These are phyloP conservation scores for Escallonia rubra DNA, from an alignment of 129 eudicot species.

Conservation along the genomic window DNA sequence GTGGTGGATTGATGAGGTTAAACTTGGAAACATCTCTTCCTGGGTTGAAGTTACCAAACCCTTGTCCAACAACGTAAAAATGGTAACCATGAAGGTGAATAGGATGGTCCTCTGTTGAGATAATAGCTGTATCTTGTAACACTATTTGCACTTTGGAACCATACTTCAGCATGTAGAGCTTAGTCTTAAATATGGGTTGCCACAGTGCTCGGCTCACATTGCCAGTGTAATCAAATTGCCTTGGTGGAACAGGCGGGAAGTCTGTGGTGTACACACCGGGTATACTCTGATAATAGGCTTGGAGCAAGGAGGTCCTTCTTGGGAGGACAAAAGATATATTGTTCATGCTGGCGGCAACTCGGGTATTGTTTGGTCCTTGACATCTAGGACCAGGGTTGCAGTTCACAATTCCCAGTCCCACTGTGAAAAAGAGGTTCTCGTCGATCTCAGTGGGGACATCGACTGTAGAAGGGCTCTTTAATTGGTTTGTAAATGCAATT, in stretches of 20 bases:
- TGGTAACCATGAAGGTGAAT: constrained; percentile 76
- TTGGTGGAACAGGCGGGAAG: constrained; percentile 66
- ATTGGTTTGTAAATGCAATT: constrained; percentile 41
- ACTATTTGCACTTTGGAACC: constrained; percentile 61
- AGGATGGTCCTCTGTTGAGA: constrained; percentile 58
- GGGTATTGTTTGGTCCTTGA: constrained; percentile 76
- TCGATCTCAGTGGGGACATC: constrained; percentile 51
- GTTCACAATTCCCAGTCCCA: constrained; percentile 57
- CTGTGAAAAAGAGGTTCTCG: constrained; percentile 47
- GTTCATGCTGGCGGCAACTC: constrained; percentile 84
- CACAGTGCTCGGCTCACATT: constrained; percentile 63
- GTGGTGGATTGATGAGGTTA: constrained; percentile 74
- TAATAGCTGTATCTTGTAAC: constrained; percentile 56
- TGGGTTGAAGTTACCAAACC: constrained; percentile 68
- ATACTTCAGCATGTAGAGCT: constrained; percentile 49
- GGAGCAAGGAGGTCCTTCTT: constrained; percentile 44
- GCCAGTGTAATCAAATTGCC: constrained; percentile 69
- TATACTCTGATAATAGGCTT: constrained; percentile 57
- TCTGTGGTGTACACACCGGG: constrained; percentile 63
- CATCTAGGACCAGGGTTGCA: constrained; percentile 67
- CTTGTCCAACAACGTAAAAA: constrained; percentile 61
- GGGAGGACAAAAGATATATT: constrained; percentile 72
- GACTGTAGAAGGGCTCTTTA: constrained; percentile 44
- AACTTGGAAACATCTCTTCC: constrained; percentile 43
- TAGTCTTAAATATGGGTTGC: constrained; percentile 62